These are phyloP conservation scores for Hericium rajendrae DNA, from an alignment of 768 basidiomycete genomes.

Conservation along the genomic window DNA sequence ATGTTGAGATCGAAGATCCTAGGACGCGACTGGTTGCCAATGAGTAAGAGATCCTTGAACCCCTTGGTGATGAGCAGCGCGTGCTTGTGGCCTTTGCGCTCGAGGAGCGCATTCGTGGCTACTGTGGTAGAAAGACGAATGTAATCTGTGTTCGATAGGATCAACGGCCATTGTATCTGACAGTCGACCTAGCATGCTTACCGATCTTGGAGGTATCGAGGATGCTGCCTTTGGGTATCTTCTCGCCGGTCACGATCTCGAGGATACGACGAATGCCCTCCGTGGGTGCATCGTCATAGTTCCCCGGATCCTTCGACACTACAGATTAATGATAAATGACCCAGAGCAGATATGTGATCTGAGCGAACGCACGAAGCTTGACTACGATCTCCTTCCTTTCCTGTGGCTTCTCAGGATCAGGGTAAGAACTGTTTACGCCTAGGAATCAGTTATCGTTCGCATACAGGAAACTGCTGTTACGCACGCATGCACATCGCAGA, in stretches of 20 bases:
- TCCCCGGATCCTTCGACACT: conserved; percentile 85
- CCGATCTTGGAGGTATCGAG: conserved; percentile 79
- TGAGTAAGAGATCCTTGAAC: conserved; percentile 84
- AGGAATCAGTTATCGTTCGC: neutral
- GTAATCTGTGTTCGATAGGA: conserved; percentile 46
- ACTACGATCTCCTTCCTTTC: conserved; percentile 77
- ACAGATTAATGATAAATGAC: neutral
- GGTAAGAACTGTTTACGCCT: conserved; percentile 46
- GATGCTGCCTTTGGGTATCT: conserved; percentile 54
- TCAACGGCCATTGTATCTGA: neutral
- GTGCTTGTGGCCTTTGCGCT: conserved; percentile 88
- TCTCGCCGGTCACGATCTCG: conserved; percentile 62
- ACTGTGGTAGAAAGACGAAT: conserved; percentile 91
- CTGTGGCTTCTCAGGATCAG: conserved; percentile 50
- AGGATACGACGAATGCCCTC: conserved; percentile 86
- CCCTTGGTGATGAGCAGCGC: conserved; percentile 87
- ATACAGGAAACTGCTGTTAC: conserved; percentile 15
- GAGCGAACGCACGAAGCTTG: conserved; percentile 60
- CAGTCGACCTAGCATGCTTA: conserved; percentile 20
- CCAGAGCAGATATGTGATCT: neutral
- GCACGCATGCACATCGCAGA: conserved; percentile 82
- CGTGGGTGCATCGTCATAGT: conserved; percentile 89
- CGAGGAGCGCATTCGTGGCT: conserved; percentile 91
- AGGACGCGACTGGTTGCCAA: conserved; percentile 92
- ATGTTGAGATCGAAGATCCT: conserved; percentile 94